Percentiles rank a stretch among this genome's conserved stretches.
These are phyloP conservation scores for Tolypocladium endophyticum DNA, from an alignment of 2,329 filamentous ascomycete species.

Conservation along the genomic window DNA sequence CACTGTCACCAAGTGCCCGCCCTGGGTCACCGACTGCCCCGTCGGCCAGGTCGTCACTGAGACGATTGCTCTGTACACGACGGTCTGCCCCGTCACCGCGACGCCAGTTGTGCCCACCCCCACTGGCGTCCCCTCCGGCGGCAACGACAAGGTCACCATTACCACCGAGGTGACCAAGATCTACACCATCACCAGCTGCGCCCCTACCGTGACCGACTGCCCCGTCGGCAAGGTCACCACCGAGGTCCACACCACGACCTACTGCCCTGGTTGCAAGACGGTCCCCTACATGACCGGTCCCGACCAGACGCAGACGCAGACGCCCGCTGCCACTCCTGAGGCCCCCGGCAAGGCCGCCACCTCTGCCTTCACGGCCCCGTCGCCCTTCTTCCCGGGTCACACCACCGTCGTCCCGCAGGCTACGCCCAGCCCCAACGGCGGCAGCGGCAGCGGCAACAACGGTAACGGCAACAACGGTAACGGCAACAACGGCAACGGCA, in stretches of 20 bases:
- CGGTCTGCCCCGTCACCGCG: conserved; percentile 24
- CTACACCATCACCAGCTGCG: conserved; percentile 48
- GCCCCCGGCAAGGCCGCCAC: not conserved
- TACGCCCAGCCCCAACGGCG: not conserved
- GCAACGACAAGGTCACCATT: conserved; percentile 27
- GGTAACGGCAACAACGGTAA: not conserved
- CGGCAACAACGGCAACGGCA: not conserved
- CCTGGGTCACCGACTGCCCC: conserved; percentile 25
- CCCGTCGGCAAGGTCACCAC: conserved; percentile 16
- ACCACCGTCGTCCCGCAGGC: not conserved
- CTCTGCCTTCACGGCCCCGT: not conserved
- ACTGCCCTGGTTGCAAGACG: conserved; percentile 6
- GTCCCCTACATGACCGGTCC: not conserved
- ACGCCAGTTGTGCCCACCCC: not conserved
- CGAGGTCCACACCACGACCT: conserved; percentile 7
- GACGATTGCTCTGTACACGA: conserved; percentile 28
- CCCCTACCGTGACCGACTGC: conserved; percentile 48
- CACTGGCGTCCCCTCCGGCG: not conserved
- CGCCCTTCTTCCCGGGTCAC: not conserved
- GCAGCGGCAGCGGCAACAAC: not conserved
- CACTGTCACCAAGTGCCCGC: conserved; percentile 41
- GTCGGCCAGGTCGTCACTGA: conserved; percentile 22
- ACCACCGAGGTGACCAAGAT: conserved; percentile 42
- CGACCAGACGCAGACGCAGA: not conserved
- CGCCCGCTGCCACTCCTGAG: not conserved